Evolutionary conservation across 352 stramenopile species (phyloP).

Genomic region (Peronosclerospora sorghi): DNA sequence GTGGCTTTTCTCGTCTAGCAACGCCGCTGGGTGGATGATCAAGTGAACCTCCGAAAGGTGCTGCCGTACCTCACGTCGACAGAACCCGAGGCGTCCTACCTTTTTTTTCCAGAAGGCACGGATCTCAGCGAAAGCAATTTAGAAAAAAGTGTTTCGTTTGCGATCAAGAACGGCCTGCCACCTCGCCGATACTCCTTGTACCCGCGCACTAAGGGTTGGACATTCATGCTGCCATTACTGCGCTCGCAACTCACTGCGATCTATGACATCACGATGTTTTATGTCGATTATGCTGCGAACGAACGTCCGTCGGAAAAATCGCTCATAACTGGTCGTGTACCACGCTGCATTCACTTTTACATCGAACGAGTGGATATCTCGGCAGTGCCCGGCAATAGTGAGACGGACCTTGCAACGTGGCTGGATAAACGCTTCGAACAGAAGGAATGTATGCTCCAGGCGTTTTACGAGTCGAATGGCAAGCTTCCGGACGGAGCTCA

Average conservation of each 20-base stretch:
- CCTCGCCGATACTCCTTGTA: constrained; percentile 58
- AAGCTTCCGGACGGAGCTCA: constrained; percentile 37
- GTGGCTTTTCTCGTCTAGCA: constrained; percentile 17
- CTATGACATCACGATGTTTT: constrained; percentile 81
- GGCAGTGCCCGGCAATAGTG: constrained; percentile 21
- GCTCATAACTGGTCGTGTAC: constrained; percentile 46
- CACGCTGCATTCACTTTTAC: constrained; percentile 59
- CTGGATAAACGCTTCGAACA: constrained; percentile 52
- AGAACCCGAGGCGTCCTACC: constrained; percentile 49
- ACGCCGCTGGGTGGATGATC: constrained; percentile 52
- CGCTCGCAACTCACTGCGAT: constrained; percentile 46
- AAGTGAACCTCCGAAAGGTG: constrained; percentile 36
- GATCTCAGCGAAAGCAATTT: constrained; percentile 60
- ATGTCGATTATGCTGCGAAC: constrained; percentile 46
- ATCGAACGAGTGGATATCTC: constrained; percentile 47
- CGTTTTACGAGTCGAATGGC: constrained; percentile 47
- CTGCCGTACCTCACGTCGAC: constrained; percentile 38
- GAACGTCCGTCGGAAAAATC: constrained; percentile 60
- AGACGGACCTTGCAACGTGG: constrained; percentile 39
- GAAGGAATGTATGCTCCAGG: constrained; percentile 51
- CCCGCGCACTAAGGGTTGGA: constrained; percentile 64
- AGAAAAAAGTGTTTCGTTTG: constrained; percentile 49
- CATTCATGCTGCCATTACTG: constrained; percentile 60
- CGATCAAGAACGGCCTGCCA: constrained; percentile 32
- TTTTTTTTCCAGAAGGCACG: constrained; percentile 77